Evolutionary conservation across 805 yeast species (phyloP).

Genomic region (Saccharomycopsis vini): DNA sequence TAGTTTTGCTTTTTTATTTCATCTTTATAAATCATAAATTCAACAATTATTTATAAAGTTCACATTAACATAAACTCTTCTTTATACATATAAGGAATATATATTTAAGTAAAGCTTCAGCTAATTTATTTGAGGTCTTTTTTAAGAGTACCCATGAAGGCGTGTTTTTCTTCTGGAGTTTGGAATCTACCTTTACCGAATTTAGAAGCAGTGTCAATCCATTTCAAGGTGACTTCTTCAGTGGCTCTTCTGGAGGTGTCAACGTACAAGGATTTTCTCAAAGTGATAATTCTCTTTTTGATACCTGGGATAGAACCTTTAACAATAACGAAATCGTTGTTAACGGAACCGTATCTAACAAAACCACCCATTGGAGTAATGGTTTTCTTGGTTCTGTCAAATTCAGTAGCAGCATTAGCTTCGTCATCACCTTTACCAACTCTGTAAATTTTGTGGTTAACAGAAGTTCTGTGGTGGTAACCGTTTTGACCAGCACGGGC

Average conservation of each 20-base stretch:
- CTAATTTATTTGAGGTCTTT: constrained; percentile 53
- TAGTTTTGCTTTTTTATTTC: neutral
- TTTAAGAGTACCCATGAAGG: constrained; percentile 99
- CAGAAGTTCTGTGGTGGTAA: constrained; percentile 99
- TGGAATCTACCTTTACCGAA: constrained; percentile 99
- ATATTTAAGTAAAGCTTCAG: neutral
- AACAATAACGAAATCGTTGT: constrained; percentile 94
- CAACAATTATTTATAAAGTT: neutral
- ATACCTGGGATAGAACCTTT: constrained; percentile 99
- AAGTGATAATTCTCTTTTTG: constrained; percentile 98
- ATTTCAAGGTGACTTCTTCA: constrained; percentile 94
- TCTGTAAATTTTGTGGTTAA: constrained; percentile 99
- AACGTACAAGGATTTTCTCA: constrained; percentile 96
- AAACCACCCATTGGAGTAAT: constrained; percentile 99
- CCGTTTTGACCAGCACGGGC: constrained; percentile 99
- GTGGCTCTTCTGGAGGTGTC: constrained; percentile 97
- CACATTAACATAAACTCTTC: too few species aligned
- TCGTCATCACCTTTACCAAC: constrained; percentile 95
- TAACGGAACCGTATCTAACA: constrained; percentile 97
- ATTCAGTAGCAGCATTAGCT: constrained; percentile 89
- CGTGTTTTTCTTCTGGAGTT: constrained; percentile 99
- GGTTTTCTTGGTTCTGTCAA: constrained; percentile 99
- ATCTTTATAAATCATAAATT: neutral
- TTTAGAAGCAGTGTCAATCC: constrained; percentile 99
- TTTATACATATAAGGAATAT: neutral